These are phyloP conservation scores for Huiozyma naganishii DNA, from an alignment of 805 yeast genomes.

Conservation along the genomic window DNA sequence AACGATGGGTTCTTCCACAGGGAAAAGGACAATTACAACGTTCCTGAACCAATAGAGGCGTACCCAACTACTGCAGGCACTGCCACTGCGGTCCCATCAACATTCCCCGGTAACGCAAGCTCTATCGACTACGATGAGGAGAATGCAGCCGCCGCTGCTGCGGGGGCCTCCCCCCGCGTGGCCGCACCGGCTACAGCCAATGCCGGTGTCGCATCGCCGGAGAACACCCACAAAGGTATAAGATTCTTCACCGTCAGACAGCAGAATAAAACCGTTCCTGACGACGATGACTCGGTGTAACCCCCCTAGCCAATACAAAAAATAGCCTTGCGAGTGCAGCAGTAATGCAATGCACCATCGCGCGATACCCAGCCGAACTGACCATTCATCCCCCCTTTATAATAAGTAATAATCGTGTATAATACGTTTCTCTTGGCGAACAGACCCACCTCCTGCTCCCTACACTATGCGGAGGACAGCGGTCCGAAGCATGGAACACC, in stretches of 20 bases:
- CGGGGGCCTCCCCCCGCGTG: neutral
- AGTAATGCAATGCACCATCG: too few species aligned
- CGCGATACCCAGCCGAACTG: too few species aligned
- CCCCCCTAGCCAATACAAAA: neutral
- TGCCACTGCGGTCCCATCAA: neutral
- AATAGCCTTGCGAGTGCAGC: too few species aligned
- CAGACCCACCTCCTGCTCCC: too few species aligned
- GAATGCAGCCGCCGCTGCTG: neutral
- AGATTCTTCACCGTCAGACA: slow-evolving; percentile 64
- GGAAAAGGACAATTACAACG: slow-evolving; percentile 4
- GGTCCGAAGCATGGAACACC: too few species aligned
- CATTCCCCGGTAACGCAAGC: neutral
- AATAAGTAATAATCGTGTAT: too few species aligned
- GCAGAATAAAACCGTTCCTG: slow-evolving; percentile 24
- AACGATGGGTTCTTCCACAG: slow-evolving; percentile 7
- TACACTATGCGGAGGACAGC: too few species aligned
- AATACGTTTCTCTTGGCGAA: too few species aligned
- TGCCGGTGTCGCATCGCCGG: neutral
- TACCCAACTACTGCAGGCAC: slow-evolving; percentile 1
- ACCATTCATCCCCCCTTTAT: too few species aligned
- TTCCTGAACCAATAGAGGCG: slow-evolving; percentile 9
- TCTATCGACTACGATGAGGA: neutral
- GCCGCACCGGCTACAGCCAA: neutral
- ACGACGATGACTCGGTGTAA: slow-evolving; percentile 15
- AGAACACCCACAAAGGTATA: slow-evolving; percentile 39